phyloP scores from a whole-genome alignment of 176 grass and related monocot species.

The Ensete glaucum region DNA sequence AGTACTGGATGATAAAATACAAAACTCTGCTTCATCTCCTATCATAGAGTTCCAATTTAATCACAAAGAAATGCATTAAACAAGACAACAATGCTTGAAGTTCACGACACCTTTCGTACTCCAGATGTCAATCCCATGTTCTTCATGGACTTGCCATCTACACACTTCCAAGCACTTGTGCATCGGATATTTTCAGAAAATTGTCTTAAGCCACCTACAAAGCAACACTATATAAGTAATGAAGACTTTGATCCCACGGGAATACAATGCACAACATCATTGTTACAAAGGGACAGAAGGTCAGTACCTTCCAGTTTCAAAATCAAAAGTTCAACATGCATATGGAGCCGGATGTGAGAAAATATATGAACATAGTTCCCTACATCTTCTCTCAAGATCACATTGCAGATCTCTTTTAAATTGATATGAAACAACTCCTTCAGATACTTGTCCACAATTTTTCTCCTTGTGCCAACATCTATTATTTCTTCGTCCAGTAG shows the following conservation, averaged over 20 bases:
- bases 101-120: conserved; percentile 59
- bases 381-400: conserved; percentile 57
- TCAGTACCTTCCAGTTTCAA: conserved; percentile 55
- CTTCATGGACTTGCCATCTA: conserved; percentile 37
- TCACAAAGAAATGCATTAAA: neutral
- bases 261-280: neutral
- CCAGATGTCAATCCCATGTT: conserved; percentile 77
- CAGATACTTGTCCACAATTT: conserved; percentile 67
- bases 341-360: conserved; percentile 76
- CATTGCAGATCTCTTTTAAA: conserved; percentile 10
- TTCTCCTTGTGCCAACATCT: conserved; percentile 40
- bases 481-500: conserved; percentile 41
- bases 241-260: neutral
- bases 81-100: neutral
- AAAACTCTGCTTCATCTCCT: neutral
- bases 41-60: neutral
- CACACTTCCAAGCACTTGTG: conserved; percentile 39
- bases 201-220: conserved; percentile 38
- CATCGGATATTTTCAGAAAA: conserved; percentile 22
- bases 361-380: conserved; percentile 77
- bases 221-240: conserved; percentile 12
- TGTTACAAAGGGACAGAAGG: neutral
- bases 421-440: conserved; percentile 39
- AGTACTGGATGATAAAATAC: neutral
- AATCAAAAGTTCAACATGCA: conserved; percentile 84